These are phyloP conservation scores for Globisporangium spiculum DNA, from an alignment of 352 stramenopile species.

Conservation along the genomic window DNA sequence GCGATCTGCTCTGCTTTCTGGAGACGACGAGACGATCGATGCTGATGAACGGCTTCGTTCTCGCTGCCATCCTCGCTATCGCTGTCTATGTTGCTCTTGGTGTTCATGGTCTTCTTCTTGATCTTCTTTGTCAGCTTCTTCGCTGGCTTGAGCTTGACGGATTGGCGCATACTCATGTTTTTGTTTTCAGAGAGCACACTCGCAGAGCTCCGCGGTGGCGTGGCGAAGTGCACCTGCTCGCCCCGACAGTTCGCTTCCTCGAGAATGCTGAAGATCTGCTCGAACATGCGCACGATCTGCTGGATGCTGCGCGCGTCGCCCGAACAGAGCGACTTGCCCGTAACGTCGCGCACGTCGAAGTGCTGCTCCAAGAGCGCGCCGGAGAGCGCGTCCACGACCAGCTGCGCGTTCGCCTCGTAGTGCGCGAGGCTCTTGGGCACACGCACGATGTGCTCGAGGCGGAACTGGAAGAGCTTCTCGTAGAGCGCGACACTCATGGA, in stretches of 20 bases:
- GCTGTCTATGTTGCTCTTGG: neutral
- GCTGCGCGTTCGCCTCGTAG: conserved; percentile 87
- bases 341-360: conserved; percentile 46
- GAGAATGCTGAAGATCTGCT: conserved; percentile 55
- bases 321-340: conserved; percentile 45
- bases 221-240: conserved; percentile 11
- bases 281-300: conserved; percentile 51
- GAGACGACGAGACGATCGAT: neutral
- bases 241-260: conserved; percentile 34
- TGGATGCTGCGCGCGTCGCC: conserved; percentile 53
- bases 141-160: conserved; percentile 7
- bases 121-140: conserved; percentile 6
- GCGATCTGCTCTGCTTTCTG: conserved; percentile 2
- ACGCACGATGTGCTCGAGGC: conserved; percentile 64
- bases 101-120: conserved; percentile 1
- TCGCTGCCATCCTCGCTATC: neutral
- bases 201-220: neutral
- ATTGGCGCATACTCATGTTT: neutral
- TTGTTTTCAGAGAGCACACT: neutral
- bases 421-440: conserved; percentile 55
- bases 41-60: neutral
- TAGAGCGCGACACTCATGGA: conserved; percentile 92
- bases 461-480: conserved; percentile 89
- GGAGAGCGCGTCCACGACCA: conserved; percentile 77
- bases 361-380: conserved; percentile 67